Evolutionary conservation across 2,329 filamentous ascomycete species (phyloP), one percentile per base, ranked within the genome.

Genomic region (Paecilomyces niveus): DNA sequence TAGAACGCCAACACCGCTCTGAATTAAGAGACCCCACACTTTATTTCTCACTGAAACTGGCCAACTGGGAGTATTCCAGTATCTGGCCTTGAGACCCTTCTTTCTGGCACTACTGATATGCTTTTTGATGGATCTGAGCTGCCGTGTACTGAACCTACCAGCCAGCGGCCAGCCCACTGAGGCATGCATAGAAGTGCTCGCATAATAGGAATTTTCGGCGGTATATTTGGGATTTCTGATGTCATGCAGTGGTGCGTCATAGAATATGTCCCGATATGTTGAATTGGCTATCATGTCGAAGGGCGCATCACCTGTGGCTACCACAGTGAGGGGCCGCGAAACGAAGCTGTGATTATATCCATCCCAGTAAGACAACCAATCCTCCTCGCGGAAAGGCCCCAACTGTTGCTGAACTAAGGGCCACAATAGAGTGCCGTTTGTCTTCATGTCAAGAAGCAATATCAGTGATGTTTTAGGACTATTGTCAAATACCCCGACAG

Each of bases 391-490:
- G 26, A 60, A 51, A 8, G 53, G 50, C 13, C 51, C 51, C 8
- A 45, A 18, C 15, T 45, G 39, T 45, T 45, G 3, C 39, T 45
- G 39, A 8, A 45, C n/a, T 18, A 45, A 45, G n/a, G 39, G 18
- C 39, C 39, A 45, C 39, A 45, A 18, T 7, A 18, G 4, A 21
- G 39, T 67, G 1, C 81, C 82, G 26, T 78, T 69, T 1, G 80
- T 85, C 72, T 91, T 91, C 67, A 91, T 74, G 69, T 92, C 88
- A 29, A 91, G 79, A 3, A 90, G 78, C 3, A 92, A 77, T 6
- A 83, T 77, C 1, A 89, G 71, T 0, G 83, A 79, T 65, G 84
- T 83, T 1, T 67, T 65, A 0, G 83, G 80, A 60, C 80, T 73
- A 8, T 72, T 72, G 63, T 81, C 76, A 64, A 85, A 87, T 5